These are phyloP conservation scores for Pontederia crassipes DNA, from an alignment of 176 grass and related monocot genomes.

Conservation along the genomic window DNA sequence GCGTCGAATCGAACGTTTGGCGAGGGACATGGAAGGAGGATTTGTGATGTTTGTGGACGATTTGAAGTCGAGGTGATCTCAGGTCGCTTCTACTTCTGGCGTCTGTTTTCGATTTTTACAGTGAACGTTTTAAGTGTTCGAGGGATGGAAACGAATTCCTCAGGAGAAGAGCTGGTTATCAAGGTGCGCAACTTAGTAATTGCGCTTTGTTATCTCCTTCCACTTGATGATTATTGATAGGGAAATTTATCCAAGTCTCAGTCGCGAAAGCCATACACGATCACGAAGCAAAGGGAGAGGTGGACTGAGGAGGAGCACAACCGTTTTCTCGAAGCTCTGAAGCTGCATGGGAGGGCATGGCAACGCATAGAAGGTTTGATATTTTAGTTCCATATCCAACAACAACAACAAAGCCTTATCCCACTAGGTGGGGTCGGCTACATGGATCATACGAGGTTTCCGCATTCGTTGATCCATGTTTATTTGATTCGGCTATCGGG, in stretches of 20 bases:
- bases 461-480: no score
- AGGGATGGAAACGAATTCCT: constrained; percentile 10
- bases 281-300: constrained; percentile 24
- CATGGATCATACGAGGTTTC: no score
- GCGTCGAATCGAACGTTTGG: constrained; percentile 47
- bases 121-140: constrained; percentile 11
- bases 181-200: constrained; percentile 1
- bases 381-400: background rate
- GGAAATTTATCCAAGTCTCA: constrained; percentile 8
- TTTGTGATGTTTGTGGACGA: constrained; percentile 58
- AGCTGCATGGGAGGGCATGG: constrained; percentile 23
- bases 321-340: constrained; percentile 17
- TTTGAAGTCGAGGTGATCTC: constrained; percentile 70
- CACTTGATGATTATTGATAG: background rate
- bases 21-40: constrained; percentile 65
- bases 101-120: constrained; percentile 7
- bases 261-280: constrained; percentile 20
- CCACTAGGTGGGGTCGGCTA: no score
- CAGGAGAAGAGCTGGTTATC: constrained; percentile 2
- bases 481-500: no score
- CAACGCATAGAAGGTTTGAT: constrained; percentile 22
- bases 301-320: constrained; percentile 24
- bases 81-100: constrained; percentile 15
- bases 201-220: background rate
- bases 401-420: constrained; percentile 2